Evolutionary conservation across 192 early-diverging fungal species (phyloP).

Genomic region (Coemansia sp.): DNA sequence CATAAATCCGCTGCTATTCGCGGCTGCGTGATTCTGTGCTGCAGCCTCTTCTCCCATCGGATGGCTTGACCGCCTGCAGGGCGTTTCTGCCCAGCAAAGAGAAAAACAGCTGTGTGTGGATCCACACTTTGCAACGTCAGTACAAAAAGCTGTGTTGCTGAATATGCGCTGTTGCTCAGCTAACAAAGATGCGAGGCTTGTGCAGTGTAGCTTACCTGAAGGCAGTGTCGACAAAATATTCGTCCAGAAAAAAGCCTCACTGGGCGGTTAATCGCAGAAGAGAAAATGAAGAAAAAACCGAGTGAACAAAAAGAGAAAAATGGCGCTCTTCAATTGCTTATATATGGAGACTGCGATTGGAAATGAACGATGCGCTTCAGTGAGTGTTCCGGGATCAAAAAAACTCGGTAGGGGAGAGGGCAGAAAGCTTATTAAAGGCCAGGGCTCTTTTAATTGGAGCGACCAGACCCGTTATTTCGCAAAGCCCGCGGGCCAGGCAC

Average conservation of each 20-base stretch:
- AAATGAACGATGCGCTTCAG: neutral
- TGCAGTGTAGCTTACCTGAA: conserved; percentile 3
- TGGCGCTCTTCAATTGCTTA: neutral
- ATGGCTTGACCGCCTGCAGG: conserved; percentile 10
- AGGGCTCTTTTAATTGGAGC: conserved; percentile 11
- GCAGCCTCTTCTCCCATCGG: conserved; percentile 9
- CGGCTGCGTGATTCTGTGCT: conserved; percentile 5
- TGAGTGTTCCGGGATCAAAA: neutral
- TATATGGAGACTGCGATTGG: conserved; percentile 1
- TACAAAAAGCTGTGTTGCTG: neutral
- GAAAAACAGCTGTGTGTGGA: neutral
- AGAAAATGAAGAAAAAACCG: neutral
- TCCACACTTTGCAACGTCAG: neutral
- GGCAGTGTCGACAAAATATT: neutral
- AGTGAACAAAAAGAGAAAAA: neutral
- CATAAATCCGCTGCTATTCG: conserved; percentile 1
- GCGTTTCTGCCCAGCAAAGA: neutral
- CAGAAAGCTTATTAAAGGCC: conserved; percentile 4
- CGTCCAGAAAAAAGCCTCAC: conserved; percentile 4
- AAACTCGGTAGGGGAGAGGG: neutral
- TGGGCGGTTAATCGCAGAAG: conserved; percentile 2
- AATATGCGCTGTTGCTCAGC: neutral
- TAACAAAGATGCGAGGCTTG: conserved; percentile 9
- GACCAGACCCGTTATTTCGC: conserved; percentile 7
- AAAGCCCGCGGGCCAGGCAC: conserved; percentile 14